Percentiles rank a stretch among this genome's conserved stretches.
phyloP scores from a whole-genome alignment of 371 early-diverging fungal genomes.

The Lichtheimia ornata region DNA sequence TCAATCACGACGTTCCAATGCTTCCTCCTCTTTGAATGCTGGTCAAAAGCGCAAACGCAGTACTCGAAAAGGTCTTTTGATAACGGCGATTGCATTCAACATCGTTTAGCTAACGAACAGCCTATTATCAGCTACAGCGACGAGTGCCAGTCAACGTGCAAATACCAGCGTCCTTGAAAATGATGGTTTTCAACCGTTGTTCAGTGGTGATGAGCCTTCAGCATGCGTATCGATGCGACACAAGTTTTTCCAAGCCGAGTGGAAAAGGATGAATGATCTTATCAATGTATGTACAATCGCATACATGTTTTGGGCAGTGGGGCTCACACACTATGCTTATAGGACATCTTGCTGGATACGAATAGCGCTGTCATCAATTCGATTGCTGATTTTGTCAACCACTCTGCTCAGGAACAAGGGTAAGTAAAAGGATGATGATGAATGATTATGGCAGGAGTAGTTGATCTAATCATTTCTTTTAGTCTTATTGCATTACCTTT shows the following conservation, averaged over 20 bases:
- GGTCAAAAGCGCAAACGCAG: constrained; percentile 18
- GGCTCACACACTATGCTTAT: background rate
- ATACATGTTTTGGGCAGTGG: background rate
- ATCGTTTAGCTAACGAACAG: too few species aligned
- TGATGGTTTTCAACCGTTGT: constrained; percentile 48
- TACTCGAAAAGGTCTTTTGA: background rate
- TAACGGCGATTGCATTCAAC: too few species aligned
- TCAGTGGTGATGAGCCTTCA: constrained; percentile 46
- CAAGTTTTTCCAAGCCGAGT: constrained; percentile 34
- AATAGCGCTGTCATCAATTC: constrained; percentile 40
- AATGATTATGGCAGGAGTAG: background rate
- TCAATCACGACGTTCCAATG: constrained; percentile 14
- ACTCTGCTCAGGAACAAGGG: constrained; percentile 28
- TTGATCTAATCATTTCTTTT: background rate
- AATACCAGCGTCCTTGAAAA: constrained; percentile 5
- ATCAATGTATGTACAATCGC: constrained; percentile 39
- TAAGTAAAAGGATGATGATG: background rate
- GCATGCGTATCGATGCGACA: constrained; percentile 42
- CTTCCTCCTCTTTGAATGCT: constrained; percentile 15
- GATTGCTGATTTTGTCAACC: constrained; percentile 52
- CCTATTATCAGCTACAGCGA: constrained; percentile 7
- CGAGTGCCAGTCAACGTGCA: constrained; percentile 13
- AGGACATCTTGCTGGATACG: constrained; percentile 56
- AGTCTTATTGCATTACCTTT: constrained; percentile 39
- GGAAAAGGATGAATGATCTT: constrained; percentile 35